Evolutionary conservation across 2,329 filamentous ascomycete species (phyloP), one percentile per base, ranked within the genome.

Genomic region (Alternaria tenuissima): DNA sequence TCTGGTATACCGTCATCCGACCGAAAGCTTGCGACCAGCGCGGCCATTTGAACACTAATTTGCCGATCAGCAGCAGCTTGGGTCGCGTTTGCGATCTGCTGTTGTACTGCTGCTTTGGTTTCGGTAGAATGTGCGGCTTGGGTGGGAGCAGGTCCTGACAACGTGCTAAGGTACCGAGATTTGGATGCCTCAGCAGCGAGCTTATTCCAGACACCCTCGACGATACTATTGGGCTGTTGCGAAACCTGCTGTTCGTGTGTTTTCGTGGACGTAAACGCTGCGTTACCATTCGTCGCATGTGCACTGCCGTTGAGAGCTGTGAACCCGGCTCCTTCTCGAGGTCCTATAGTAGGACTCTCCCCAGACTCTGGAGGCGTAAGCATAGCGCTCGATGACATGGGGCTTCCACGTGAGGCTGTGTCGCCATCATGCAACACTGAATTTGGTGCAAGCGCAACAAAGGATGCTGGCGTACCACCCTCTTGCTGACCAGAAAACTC

Each of bases 331-430:
- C 62, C 65, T 34, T 71, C 69, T 16, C 62, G 65, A 38, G 62
- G 44, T 34, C 64, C 67, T 30, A 63, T 61, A 41, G 67, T 63
- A 3, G 74, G 74, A 54, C 73, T 76, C 43, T 70, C 71, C 32
- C 68, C 69, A 7, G 70, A 68, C 53, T 75, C 73, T 9, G 72
- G 66, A 28, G 74, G 74, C 46, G 72, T 76, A 26, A 71, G 66
- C 64, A 74, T 72, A 4, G 71, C 71, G 28, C 62, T 68, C n/a
- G 71, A 64, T 1, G 68, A 67, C 55, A 71, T 70, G 5, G 72
- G 67, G 38, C 66, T 69, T 32, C 65, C 70, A 63, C 67, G 66
- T 49, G 63, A 72, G 36, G 54, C 67, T 61, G 71, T 72, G 43
- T 73, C 71, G n/a, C 67, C 52, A 57, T 66, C 59, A 41, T 70